A percentile compares a stretch with the other conserved stretches of the same genome.
Conservation (phyloP, 805 yeast genomes). For the Myxozyma geophila region DNA sequence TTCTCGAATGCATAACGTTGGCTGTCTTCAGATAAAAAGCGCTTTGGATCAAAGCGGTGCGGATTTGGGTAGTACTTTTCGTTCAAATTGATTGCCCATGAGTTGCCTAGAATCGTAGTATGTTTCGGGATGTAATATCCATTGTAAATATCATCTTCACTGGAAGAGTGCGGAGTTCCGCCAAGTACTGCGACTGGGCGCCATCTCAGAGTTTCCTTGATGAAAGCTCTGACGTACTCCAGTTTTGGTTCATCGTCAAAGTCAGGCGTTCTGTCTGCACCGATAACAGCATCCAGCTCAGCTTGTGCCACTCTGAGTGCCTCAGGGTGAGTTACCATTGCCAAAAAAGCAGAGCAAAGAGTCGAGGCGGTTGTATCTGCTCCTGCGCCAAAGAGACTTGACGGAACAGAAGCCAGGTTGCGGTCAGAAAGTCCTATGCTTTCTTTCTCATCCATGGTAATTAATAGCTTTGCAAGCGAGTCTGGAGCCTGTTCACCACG, state of each 20-base stretch:
- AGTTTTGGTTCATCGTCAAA: conserved; percentile 13
- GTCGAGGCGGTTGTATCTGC: conserved; percentile 15
- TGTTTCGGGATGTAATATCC: conserved; percentile 14
- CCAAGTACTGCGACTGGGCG: conserved; percentile 13
- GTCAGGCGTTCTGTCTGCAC: conserved; percentile 16
- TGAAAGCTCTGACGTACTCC: conserved; percentile 12
- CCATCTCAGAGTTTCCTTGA: conserved; percentile 19
- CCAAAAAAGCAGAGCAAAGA: conserved; percentile 1
- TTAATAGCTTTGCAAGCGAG: conserved; percentile 3
- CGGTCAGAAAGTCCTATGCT: not conserved
- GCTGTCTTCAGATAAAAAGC: not conserved
- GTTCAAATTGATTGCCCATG: conserved; percentile 17
- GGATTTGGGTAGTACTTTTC: conserved; percentile 18
- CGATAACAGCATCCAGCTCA: conserved; percentile 18
- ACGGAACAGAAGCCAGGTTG: conserved; percentile 4
- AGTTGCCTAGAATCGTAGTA: conserved; percentile 7
- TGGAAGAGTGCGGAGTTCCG: conserved; percentile 10
- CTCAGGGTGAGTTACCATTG: conserved; percentile 17
- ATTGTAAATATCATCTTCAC: conserved; percentile 16
- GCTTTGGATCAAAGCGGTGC: conserved; percentile 11
- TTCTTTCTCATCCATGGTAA: not conserved
- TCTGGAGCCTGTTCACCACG: not conserved
- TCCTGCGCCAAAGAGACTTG: conserved; percentile 10
- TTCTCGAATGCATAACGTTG: conserved; percentile 2
- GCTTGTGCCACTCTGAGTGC: conserved; percentile 7